These are phyloP conservation scores for Diacronema lutheri DNA, from an alignment of 78 protist genomes.

Conservation along the genomic window DNA sequence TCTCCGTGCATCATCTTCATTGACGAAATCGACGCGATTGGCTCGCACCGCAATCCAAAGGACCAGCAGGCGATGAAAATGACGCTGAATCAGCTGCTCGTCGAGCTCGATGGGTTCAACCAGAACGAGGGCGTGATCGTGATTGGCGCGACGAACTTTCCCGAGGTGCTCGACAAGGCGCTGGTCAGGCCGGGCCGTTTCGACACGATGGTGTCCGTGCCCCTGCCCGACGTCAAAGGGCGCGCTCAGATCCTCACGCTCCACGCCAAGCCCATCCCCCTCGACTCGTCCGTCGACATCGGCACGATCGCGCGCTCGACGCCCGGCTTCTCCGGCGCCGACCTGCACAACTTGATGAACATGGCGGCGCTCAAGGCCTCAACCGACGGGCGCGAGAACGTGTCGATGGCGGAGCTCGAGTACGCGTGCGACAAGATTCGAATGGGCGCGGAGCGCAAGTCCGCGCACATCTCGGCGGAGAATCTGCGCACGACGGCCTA, in stretches of 20 bases:
- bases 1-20: constrained; percentile 89
- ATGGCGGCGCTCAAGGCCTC: constrained; percentile 83
- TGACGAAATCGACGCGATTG: constrained; percentile 94
- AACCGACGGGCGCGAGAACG: constrained; percentile 22
- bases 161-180: constrained; percentile 75
- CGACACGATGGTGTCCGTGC: not conserved
- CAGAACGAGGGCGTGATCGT: constrained; percentile 76
- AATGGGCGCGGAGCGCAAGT: constrained; percentile 82
- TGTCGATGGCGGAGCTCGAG: constrained; percentile 63
- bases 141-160: constrained; percentile 91
- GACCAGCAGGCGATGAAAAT: constrained; percentile 45
- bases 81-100: constrained; percentile 73
- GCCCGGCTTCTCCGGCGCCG: constrained; percentile 86
- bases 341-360: constrained; percentile 82
- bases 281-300: constrained; percentile 42
- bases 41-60: constrained; percentile 61
- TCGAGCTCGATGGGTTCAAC: constrained; percentile 78
- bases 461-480: constrained; percentile 50
- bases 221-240: constrained; percentile 38
- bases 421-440: constrained; percentile 81
- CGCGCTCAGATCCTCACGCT: constrained; percentile 54
- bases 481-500: constrained; percentile 70
- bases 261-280: constrained; percentile 29
- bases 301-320: constrained; percentile 64
- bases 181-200: constrained; percentile 25